These are phyloP conservation scores for Kitagawia praeruptora DNA, from an alignment of 129 eudicot species.

Conservation along the genomic window DNA sequence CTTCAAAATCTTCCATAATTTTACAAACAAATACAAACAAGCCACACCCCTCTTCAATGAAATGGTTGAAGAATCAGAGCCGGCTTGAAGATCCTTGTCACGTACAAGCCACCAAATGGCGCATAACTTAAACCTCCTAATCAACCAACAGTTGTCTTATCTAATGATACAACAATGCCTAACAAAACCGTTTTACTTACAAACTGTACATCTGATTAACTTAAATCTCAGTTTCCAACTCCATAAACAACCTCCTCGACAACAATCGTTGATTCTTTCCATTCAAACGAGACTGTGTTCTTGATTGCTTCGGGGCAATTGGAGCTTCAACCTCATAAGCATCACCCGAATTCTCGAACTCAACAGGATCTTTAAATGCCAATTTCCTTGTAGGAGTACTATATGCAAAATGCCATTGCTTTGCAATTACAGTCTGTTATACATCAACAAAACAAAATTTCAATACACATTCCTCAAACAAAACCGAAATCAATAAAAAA, in stretches of 20 bases:
- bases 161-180: constrained; percentile 14
- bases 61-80: constrained; percentile 25
- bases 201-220: background rate
- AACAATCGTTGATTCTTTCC: constrained; percentile 35
- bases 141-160: background rate
- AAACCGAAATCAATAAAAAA: background rate
- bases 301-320: constrained; percentile 59
- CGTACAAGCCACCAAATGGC: constrained; percentile 9
- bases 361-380: constrained; percentile 33
- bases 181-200: constrained; percentile 5
- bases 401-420: constrained; percentile 61
- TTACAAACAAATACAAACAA: constrained; percentile 28
- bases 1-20: background rate
- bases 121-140: constrained; percentile 1
- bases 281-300: constrained; percentile 46
- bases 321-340: constrained; percentile 52
- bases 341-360: constrained; percentile 22
- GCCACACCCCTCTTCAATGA: constrained; percentile 38
- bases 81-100: constrained; percentile 16
- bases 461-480: background rate
- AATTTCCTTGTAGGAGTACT: constrained; percentile 64
- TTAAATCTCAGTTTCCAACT: constrained; percentile 23
- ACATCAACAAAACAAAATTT: constrained; percentile 9
- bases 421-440: constrained; percentile 68
- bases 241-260: constrained; percentile 32